These are phyloP conservation scores for Leccinum incarnatum DNA, from an alignment of 768 basidiomycete species.

Conservation along the genomic window DNA sequence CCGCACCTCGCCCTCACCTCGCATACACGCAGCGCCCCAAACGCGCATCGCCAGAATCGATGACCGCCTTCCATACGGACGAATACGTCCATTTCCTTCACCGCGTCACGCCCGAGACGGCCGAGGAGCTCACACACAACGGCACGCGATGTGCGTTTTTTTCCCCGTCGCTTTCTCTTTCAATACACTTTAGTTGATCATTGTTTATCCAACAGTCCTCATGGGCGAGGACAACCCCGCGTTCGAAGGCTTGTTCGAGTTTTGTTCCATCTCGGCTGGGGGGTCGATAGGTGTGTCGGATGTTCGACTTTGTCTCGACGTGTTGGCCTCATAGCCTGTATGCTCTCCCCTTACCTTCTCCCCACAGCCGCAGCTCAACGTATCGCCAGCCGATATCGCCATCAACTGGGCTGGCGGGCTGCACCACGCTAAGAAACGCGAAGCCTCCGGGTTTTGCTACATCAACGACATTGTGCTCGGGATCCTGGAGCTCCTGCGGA, in stretches of 20 bases:
- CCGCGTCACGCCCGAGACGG: conserved; percentile 88
- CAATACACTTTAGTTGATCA: not conserved
- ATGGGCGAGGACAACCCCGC: conserved; percentile 95
- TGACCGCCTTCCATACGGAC: conserved; percentile 97
- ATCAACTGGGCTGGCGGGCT: conserved; percentile 99
- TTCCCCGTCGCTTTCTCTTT: not conserved
- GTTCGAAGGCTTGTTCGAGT: conserved; percentile 96
- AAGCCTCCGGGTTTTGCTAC: conserved; percentile 98
- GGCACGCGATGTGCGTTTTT: conserved; percentile 73
- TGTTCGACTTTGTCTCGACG: not conserved
- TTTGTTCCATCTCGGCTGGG: conserved; percentile 94
- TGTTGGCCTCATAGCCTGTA: not conserved
- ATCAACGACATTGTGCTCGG: conserved; percentile 97
- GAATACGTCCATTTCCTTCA: conserved; percentile 94
- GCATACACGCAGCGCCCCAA: conserved; percentile 44
- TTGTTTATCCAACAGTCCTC: conserved; percentile 33
- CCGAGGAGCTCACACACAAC: conserved; percentile 78
- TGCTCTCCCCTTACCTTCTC: not conserved
- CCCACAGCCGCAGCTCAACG: conserved; percentile 72
- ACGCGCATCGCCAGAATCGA: conserved; percentile 51
- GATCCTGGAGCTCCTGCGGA: conserved; percentile 87
- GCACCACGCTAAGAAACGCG: conserved; percentile 99
- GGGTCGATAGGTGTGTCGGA: conserved; percentile 79
- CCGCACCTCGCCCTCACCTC: not conserved
- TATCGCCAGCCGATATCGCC: conserved; percentile 75